A percentile compares a stretch with the other conserved stretches of the same genome.
Conservation (phyloP, 345 rosid genomes). For the Theobroma cacao region DNA sequence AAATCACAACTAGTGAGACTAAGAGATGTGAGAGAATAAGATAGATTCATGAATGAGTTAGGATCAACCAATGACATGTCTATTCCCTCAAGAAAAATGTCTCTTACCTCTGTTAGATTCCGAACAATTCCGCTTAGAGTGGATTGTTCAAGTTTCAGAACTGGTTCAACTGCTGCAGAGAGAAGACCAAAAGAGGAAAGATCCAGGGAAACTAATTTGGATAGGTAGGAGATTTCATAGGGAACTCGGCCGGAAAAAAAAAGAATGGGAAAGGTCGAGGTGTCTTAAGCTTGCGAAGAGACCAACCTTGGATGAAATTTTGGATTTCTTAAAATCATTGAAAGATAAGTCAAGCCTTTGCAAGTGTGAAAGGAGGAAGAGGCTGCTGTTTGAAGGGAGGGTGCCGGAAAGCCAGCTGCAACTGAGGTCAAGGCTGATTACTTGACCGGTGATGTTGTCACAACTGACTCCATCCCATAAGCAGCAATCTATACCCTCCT, state of each 20-base stretch:
- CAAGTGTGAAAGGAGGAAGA: neutral
- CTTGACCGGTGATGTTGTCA: neutral
- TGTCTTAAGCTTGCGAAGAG: neutral
- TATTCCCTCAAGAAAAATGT: neutral
- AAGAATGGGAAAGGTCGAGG: neutral
- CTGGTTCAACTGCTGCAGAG: neutral
- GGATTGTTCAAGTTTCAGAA: neutral
- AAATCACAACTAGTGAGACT: neutral
- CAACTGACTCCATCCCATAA: slow-evolving; percentile 1
- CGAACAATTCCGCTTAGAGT: neutral
- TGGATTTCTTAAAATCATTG: neutral
- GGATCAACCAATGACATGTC: slow-evolving; percentile 16
- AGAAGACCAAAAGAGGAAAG: neutral
- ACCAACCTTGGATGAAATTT: neutral
- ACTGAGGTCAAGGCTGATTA: too few relatives aligned
- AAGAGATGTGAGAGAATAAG: slow-evolving; percentile 1
- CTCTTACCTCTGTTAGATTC: neutral
- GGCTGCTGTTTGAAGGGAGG: neutral
- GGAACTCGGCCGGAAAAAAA: neutral
- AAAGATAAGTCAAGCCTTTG: neutral
- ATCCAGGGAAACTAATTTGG: neutral
- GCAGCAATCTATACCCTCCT: neutral
- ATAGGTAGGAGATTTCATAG: neutral
- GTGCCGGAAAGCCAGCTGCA: too few relatives aligned
- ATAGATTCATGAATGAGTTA: neutral